Percentiles rank a stretch among this genome's conserved stretches.
Conservation (phyloP, 345 rosid species). For the Garcia nutans region DNA sequence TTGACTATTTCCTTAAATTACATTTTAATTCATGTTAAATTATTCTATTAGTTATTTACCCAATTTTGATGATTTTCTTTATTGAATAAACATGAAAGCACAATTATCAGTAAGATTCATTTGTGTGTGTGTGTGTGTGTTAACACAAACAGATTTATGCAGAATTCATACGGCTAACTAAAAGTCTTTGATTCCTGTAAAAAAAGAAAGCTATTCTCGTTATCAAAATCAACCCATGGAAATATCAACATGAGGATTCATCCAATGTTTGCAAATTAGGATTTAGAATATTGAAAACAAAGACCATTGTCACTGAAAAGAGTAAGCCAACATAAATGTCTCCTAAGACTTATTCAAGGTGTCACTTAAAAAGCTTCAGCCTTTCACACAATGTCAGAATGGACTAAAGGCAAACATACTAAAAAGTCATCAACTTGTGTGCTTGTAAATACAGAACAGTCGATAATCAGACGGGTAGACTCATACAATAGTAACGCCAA, state of each 20-base stretch:
- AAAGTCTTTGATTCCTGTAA: too few species aligned
- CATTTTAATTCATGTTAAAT: too few species aligned
- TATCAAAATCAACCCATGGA: not conserved
- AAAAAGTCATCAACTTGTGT: not conserved
- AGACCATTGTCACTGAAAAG: not conserved
- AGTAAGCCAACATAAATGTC: not conserved
- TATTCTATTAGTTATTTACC: too few species aligned
- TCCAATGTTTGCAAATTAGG: not conserved
- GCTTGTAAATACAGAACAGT: not conserved
- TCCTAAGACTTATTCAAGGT: constrained; percentile 6
- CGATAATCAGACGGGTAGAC: not conserved
- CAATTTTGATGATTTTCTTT: too few species aligned
- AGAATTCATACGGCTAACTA: too few species aligned
- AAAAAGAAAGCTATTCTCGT: too few species aligned
- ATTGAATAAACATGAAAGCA: too few species aligned
- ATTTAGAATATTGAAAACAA: not conserved
- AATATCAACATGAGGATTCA: not conserved
- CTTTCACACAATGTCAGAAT: constrained; percentile 1
- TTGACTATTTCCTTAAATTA: too few species aligned
- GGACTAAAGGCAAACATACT: not conserved
- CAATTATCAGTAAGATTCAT: too few species aligned
- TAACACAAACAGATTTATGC: too few species aligned
- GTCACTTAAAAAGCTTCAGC: not conserved
- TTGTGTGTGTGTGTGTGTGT: too few species aligned
- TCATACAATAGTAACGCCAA: not conserved